Evolutionary conservation across 257 asterid genomes (phyloP).

Genomic region (Jacaranda mimosifolia): DNA sequence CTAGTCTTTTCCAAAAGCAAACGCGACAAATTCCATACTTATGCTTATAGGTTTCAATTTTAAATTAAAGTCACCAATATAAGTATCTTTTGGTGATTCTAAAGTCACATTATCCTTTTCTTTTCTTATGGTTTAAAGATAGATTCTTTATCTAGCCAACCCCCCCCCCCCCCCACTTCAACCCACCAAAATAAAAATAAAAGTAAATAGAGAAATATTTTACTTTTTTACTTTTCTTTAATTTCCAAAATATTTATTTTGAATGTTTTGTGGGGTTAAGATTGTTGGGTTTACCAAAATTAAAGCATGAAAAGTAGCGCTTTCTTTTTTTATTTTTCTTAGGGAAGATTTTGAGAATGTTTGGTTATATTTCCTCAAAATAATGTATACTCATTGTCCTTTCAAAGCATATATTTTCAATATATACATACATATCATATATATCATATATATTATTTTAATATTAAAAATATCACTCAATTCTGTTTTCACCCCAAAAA

Average conservation of each 20-base stretch:
- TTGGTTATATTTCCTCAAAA: too few relatives aligned
- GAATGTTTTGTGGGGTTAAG: slow-evolving; percentile 65
- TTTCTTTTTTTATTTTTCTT: slow-evolving; percentile 41
- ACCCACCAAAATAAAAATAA: too few relatives aligned
- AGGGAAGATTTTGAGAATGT: slow-evolving; percentile 47
- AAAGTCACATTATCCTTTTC: slow-evolving; percentile 45
- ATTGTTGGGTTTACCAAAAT: slow-evolving; percentile 68
- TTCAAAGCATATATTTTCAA: too few relatives aligned
- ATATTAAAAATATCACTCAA: too few relatives aligned
- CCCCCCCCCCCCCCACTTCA: too few relatives aligned
- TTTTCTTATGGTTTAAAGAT: slow-evolving; percentile 37
- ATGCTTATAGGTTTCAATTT: slow-evolving; percentile 40
- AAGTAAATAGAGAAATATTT: neutral
- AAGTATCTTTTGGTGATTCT: slow-evolving; percentile 47
- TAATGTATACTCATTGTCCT: too few relatives aligned
- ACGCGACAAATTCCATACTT: slow-evolving; percentile 58
- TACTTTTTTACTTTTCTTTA: slow-evolving; percentile 14
- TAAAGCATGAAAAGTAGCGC: slow-evolving; percentile 68
- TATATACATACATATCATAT: too few relatives aligned
- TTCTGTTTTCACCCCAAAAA: too few relatives aligned
- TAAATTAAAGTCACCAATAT: slow-evolving; percentile 50
- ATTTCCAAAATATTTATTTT: slow-evolving; percentile 41
- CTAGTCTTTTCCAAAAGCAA: neutral
- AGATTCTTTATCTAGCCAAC: slow-evolving; percentile 54
- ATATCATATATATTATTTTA: too few relatives aligned